A percentile compares a stretch with the other conserved stretches of the same genome.
These are phyloP conservation scores for Cicer chorassanicum DNA, from an alignment of 306 rosid species.

Conservation along the genomic window DNA sequence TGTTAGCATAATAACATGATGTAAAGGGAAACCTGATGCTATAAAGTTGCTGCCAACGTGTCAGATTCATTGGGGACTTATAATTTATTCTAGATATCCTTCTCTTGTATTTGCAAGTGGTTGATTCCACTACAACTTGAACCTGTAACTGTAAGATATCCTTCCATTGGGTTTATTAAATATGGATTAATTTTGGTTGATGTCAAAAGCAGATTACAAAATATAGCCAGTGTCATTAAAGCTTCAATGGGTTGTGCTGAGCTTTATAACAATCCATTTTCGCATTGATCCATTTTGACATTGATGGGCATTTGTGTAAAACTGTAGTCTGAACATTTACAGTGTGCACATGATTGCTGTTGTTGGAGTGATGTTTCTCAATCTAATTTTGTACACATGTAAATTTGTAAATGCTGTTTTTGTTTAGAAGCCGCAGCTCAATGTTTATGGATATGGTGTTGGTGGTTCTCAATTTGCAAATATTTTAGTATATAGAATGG, in stretches of 20 bases:
- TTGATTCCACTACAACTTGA: not conserved
- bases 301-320: conserved; percentile 3
- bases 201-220: conserved; percentile 1
- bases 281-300: not conserved
- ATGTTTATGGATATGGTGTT: not conserved
- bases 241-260: conserved; percentile 22
- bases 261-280: not conserved
- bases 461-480: not conserved
- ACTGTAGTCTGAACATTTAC: conserved; percentile 28
- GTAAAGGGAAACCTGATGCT: not conserved
- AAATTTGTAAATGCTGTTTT: not conserved
- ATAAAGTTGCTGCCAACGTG: not conserved
- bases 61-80: not conserved
- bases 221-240: not conserved
- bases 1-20: not conserved
- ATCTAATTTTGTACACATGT: not conserved
- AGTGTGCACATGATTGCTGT: not conserved
- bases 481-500: not conserved
- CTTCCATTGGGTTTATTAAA: not conserved
- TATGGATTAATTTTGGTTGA: conserved; percentile 9
- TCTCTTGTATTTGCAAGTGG: not conserved
- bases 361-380: not conserved
- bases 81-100: not conserved
- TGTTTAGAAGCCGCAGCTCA: not conserved
- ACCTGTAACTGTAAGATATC: too few relatives aligned